Conservation (phyloP, 257 asterid genomes). For the Capsicum pubescens region DNA sequence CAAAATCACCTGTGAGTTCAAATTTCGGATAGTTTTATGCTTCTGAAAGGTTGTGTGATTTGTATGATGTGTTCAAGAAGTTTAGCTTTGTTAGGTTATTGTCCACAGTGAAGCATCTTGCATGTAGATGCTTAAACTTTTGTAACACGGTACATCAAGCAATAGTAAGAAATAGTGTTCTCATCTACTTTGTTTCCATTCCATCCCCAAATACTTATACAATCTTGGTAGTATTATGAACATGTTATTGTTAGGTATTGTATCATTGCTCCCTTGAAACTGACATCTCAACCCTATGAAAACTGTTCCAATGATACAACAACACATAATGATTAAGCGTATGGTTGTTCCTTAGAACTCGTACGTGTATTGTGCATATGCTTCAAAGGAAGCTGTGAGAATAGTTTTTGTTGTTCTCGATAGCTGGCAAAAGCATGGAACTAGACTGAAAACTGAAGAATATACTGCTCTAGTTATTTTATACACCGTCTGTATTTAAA, state of each 20-base stretch:
- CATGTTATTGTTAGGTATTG: background rate
- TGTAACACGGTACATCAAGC: constrained; percentile 6
- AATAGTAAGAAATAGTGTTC: background rate
- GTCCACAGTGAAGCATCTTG: constrained; percentile 2
- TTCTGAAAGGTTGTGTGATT: background rate
- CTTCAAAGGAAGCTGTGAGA: background rate
- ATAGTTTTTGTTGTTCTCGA: background rate
- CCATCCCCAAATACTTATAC: background rate
- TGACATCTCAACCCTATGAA: background rate
- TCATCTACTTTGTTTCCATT: constrained; percentile 3
- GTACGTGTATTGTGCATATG: background rate
- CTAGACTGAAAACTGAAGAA: background rate
- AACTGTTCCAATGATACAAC: background rate
- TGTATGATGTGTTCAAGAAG: background rate
- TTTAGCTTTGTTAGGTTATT: background rate
- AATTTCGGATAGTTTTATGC: background rate
- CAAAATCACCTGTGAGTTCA: constrained; percentile 16
- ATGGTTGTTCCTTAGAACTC: background rate
- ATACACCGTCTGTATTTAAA: too few species aligned
- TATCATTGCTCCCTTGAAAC: background rate
- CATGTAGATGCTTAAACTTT: background rate
- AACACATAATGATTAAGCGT: background rate
- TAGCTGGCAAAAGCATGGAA: background rate
- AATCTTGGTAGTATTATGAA: background rate
- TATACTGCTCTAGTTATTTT: too few species aligned